These are phyloP conservation scores for Silene coronaria DNA, from an alignment of 179 eudicot genomes.

Conservation along the genomic window DNA sequence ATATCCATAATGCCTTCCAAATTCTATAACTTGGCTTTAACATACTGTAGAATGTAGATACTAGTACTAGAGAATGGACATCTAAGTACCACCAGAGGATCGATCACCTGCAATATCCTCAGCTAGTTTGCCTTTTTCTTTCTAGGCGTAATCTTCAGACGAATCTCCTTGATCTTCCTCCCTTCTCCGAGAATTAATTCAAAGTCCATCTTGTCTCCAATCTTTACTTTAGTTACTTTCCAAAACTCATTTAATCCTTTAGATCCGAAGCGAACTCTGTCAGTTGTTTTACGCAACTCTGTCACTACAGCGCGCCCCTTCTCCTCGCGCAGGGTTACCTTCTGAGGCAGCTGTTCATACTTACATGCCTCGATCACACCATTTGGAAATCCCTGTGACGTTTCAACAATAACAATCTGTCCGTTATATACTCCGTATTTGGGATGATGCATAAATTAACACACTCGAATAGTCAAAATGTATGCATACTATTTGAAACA, in stretches of 20 bases:
- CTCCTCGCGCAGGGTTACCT: neutral
- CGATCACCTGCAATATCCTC: neutral
- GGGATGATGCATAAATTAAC: too few species aligned
- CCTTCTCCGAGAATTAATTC: neutral
- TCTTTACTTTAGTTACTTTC: neutral
- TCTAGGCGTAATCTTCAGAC: neutral
- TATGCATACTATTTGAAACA: too few species aligned
- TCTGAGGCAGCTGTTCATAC: neutral
- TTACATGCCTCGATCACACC: neutral
- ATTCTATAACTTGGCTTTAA: too few species aligned
- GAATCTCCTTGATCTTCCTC: conserved; percentile 3
- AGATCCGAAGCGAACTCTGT: neutral
- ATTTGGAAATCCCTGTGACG: neutral
- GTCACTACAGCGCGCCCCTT: neutral
- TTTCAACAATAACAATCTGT: neutral
- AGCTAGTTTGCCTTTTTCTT: neutral
- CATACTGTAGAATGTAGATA: too few species aligned
- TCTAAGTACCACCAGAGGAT: too few species aligned
- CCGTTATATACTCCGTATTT: too few species aligned
- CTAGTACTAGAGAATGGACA: too few species aligned
- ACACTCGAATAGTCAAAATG: too few species aligned
- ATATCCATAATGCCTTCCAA: too few species aligned
- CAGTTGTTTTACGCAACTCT: neutral
- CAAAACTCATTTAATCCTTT: neutral
- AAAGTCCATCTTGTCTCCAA: neutral